Evolutionary conservation across 2,329 filamentous ascomycete species (phyloP).

Genomic region (Madurella mycetomatis): DNA sequence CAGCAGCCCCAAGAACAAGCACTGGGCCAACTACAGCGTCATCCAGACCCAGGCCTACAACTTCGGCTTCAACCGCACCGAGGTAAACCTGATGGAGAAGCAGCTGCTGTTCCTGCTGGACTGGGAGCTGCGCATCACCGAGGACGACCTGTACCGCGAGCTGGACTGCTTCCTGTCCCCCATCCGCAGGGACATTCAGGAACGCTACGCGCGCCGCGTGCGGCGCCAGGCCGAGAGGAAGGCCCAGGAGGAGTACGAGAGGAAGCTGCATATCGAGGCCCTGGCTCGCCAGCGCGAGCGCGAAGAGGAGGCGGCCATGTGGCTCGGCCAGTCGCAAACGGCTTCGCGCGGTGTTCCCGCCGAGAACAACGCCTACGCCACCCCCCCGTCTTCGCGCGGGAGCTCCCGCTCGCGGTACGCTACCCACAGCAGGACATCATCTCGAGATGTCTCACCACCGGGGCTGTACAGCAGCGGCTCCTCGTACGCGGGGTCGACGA

Average conservation of each 20-base stretch:
- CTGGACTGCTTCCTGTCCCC: slow-evolving; percentile 85
- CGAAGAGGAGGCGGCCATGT: slow-evolving; percentile 33
- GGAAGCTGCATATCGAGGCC: slow-evolving; percentile 22
- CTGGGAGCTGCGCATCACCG: slow-evolving; percentile 84
- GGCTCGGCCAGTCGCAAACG: slow-evolving; percentile 25
- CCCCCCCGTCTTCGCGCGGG: slow-evolving; percentile 44
- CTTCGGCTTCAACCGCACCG: slow-evolving; percentile 89
- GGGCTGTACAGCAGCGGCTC: slow-evolving; percentile 44
- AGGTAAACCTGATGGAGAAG: slow-evolving; percentile 99
- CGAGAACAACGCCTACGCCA: slow-evolving; percentile 36
- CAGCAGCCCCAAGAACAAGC: slow-evolving; percentile 99
- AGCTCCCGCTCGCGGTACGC: slow-evolving; percentile 38
- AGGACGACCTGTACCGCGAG: slow-evolving; percentile 81
- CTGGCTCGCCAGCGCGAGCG: slow-evolving; percentile 35
- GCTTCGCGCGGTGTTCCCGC: slow-evolving; percentile 27
- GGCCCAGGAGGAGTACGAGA: slow-evolving; percentile 37
- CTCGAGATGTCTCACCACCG: slow-evolving; percentile 40
- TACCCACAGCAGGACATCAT: slow-evolving; percentile 39
- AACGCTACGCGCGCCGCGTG: slow-evolving; percentile 47
- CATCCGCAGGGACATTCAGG: slow-evolving; percentile 60
- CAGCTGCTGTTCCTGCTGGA: slow-evolving; percentile 91
- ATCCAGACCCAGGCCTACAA: slow-evolving; percentile 60
- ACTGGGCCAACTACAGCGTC: slow-evolving; percentile 92
- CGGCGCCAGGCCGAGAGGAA: slow-evolving; percentile 37
- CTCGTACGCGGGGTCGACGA: slow-evolving; percentile 40